Conservation (phyloP, 1,139 yeast species). For the Sugiyamaella japonica region DNA sequence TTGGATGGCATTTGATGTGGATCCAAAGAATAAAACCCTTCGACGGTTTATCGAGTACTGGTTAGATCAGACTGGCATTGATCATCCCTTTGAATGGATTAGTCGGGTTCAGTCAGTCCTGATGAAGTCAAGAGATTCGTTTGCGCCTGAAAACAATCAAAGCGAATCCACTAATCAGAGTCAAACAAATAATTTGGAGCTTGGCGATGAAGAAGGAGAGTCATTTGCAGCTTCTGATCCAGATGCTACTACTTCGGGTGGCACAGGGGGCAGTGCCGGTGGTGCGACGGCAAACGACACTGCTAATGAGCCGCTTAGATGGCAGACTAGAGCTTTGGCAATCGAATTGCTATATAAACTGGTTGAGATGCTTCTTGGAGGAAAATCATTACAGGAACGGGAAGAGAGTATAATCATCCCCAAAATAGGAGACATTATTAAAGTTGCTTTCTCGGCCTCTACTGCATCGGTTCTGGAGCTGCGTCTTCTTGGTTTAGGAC, state of each 20-base stretch:
- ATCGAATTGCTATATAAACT: conserved; percentile 58
- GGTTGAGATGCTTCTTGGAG: conserved; percentile 48
- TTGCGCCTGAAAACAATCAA: conserved; percentile 21
- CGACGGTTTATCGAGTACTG: conserved; percentile 34
- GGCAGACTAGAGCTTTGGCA: conserved; percentile 68
- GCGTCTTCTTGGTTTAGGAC: conserved; percentile 63
- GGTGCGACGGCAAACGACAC: conserved; percentile 28
- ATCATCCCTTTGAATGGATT: conserved; percentile 42
- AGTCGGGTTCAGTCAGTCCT: conserved; percentile 40
- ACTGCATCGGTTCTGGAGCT: conserved; percentile 66
- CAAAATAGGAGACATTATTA: conserved; percentile 68
- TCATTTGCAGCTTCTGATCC: conserved; percentile 44
- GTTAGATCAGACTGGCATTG: conserved; percentile 40
- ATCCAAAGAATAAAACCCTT: conserved; percentile 36
- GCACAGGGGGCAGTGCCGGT: not conserved
- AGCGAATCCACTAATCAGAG: not conserved
- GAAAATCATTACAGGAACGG: conserved; percentile 43
- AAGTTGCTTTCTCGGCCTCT: conserved; percentile 81
- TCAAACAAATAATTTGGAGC: conserved; percentile 23
- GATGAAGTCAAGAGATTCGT: conserved; percentile 35
- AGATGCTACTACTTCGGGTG: conserved; percentile 30
- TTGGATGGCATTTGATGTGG: conserved; percentile 42
- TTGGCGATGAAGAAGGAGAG: conserved; percentile 49
- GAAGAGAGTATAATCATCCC: conserved; percentile 43
- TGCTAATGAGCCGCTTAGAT: conserved; percentile 58